A percentile compares a stretch with the other conserved stretches of the same genome.
Evolutionary conservation across 305 asterid genomes (phyloP).

Genomic region (Solanum chacoense): DNA sequence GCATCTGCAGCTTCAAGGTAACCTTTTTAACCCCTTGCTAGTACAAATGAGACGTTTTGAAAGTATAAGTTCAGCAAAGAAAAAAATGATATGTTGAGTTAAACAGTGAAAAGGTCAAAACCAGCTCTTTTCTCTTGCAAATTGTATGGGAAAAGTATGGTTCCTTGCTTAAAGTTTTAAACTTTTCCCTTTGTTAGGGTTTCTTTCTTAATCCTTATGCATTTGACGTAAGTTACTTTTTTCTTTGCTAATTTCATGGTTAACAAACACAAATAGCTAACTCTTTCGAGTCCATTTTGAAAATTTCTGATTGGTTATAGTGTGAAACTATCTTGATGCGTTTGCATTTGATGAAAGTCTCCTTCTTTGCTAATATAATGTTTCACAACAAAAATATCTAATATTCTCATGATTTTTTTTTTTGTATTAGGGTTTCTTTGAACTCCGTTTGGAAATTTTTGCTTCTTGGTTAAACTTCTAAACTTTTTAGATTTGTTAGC

Average conservation of each 20-base stretch:
- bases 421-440: neutral
- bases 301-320: neutral
- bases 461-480: too few relatives aligned
- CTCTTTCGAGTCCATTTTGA: neutral
- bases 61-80: neutral
- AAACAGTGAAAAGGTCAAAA: neutral
- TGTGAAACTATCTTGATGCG: neutral
- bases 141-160: neutral
- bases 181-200: neutral
- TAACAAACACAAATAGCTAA: neutral
- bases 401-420: neutral
- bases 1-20: neutral
- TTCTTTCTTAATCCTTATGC: neutral
- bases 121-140: neutral
- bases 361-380: neutral
- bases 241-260: neutral
- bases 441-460: neutral
- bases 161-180: neutral
- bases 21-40: neutral
- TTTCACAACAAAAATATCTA: neutral
- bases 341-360: neutral
- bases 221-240: neutral
- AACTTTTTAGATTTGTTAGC: neutral
- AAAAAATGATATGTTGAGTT: neutral
- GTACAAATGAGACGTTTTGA: neutral